A percentile compares a stretch with the other conserved stretches of the same genome.
Conservation (phyloP, 2,329 filamentous ascomycete species). For the Colletotrichum sp. region DNA sequence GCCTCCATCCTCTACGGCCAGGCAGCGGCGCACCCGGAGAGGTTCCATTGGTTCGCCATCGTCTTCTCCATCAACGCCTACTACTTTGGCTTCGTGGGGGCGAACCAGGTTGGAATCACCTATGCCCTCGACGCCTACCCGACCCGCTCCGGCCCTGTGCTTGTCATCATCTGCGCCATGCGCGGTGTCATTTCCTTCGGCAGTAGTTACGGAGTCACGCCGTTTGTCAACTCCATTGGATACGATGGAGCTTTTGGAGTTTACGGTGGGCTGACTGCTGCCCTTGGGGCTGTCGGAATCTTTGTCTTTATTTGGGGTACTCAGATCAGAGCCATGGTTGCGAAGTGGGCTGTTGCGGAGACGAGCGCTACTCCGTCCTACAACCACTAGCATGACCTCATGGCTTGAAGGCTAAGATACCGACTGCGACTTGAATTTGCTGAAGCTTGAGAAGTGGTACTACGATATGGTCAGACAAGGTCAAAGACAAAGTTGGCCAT, state of each 20-base stretch:
- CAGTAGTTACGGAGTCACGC: conserved; percentile 29
- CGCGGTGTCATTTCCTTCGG: conserved; percentile 51
- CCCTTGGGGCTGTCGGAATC: conserved; percentile 31
- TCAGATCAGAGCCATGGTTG: conserved; percentile 25
- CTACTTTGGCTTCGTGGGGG: conserved; percentile 42
- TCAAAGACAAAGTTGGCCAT: no score
- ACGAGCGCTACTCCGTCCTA: neutral
- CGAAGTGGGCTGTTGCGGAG: neutral
- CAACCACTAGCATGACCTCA: neutral
- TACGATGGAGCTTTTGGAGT: conserved; percentile 37
- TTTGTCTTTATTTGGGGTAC: conserved; percentile 37
- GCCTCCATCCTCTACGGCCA: conserved; percentile 41
- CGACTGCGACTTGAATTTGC: neutral
- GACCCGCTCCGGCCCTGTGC: conserved; percentile 40
- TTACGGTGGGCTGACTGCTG: conserved; percentile 34
- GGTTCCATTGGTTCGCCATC: conserved; percentile 38
- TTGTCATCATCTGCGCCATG: conserved; percentile 51
- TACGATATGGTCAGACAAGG: no score
- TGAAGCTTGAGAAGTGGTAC: neutral
- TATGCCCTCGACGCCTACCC: conserved; percentile 50
- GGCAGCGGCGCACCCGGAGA: conserved; percentile 35
- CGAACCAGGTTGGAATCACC: conserved; percentile 48
- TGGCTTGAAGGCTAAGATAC: neutral
- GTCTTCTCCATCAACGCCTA: conserved; percentile 31
- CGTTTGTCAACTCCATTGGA: conserved; percentile 30